Percentiles rank a stretch among this genome's conserved stretches.
Conservation (phyloP, 2,329 filamentous ascomycete species). For the Fulvia fulva region DNA sequence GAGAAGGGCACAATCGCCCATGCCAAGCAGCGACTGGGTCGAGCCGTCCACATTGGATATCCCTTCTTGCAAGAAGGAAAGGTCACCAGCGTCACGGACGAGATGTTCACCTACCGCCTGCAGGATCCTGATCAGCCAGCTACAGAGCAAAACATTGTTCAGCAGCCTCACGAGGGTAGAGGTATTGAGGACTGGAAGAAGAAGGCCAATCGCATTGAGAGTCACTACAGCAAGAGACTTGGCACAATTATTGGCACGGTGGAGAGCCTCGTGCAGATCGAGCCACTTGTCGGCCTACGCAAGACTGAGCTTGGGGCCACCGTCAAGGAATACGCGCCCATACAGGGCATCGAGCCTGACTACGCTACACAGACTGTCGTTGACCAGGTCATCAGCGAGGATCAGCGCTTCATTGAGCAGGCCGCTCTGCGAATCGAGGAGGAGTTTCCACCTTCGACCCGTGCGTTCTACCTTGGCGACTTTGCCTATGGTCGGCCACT, state of each 20-base stretch:
- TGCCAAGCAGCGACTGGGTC: constrained; percentile 75
- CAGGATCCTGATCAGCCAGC: constrained; percentile 48
- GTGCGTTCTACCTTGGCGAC: constrained; percentile 90
- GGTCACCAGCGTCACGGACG: constrained; percentile 82
- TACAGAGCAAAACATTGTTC: constrained; percentile 51
- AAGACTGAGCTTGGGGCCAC: constrained; percentile 90
- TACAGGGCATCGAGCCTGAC: constrained; percentile 79
- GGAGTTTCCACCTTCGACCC: constrained; percentile 79
- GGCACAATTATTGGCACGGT: constrained; percentile 83
- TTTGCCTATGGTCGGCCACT: constrained; percentile 87
- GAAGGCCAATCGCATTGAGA: constrained; percentile 80
- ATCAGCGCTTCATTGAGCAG: constrained; percentile 88
- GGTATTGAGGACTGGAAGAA: constrained; percentile 81
- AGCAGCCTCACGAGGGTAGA: constrained; percentile 66
- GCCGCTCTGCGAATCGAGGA: constrained; percentile 83
- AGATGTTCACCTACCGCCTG: constrained; percentile 82
- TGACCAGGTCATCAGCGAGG: constrained; percentile 82
- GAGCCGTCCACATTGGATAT: constrained; percentile 86
- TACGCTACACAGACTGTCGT: constrained; percentile 91
- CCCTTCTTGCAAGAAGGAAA: constrained; percentile 94
- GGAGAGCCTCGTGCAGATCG: constrained; percentile 84
- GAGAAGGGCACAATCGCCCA: constrained; percentile 64
- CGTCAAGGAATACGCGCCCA: constrained; percentile 85
- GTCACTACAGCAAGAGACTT: constrained; percentile 82
- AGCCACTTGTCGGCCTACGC: constrained; percentile 84